Base-by-base conservation (phyloP, 306 rosid species). In the Dryas octopetala region DNA sequence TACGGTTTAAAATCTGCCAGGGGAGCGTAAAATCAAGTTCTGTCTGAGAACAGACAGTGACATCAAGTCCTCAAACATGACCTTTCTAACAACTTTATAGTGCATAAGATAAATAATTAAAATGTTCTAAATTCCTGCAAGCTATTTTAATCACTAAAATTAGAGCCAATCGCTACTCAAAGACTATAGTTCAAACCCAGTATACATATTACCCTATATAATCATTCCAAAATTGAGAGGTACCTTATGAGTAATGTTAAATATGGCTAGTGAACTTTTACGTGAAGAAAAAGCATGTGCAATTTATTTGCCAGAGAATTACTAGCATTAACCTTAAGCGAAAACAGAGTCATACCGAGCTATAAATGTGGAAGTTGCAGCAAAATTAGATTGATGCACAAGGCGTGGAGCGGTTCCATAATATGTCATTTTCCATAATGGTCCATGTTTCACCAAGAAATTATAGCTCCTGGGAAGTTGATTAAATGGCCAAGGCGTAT, bases 401-500 rank as follows among this genome's bases (percentile, higher is more conserved):
- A 93, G 66, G 9, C 97, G 93, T 0, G 98, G 98, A 61, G 98
- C 90, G 71, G 94, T 83, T 73, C 84, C 97, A 79, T 93, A 93
- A 71, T 93, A 93, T 17, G 98, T 85, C 97, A 91, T 85, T 78
- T 83, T 93, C 98, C 98, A 93, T 73, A 93, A 50, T 0, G 98
- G 69, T 38, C 97, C 97, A 43, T 93, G 97, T 82, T 93, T 93
- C 74, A 93, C 98, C 90, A 93, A 83, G 93, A 93, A 93, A 79
- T 89, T 93, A 78, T 93, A 93, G 90, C 98, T 93, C 88, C 91
- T 84, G 46, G 98, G 98, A 74, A 93, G 90, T 83, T 93, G 98
- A 78, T 93, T 93, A 77, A 93, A 93, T 7, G 98, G 98, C 98
- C 98, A 93, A 64, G 98, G 98, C 15, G 98, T 93, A 80, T 93